Base-by-base conservation (phyloP, 352 stramenopile species). In the Proteromonas lacertae region DNA sequence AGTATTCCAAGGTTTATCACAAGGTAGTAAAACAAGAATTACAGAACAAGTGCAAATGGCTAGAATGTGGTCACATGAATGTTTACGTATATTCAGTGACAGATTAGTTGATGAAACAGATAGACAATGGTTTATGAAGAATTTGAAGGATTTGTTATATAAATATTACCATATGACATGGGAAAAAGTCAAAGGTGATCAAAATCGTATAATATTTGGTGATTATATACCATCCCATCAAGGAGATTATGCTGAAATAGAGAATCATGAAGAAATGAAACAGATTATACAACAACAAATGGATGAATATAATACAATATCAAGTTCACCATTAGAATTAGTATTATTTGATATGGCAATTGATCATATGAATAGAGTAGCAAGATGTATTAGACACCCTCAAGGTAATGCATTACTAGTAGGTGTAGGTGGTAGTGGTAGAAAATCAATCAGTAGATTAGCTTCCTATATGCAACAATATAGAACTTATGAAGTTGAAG, bases 281-380 rank as follows among this genome's bases (percentile, higher is more conserved):
- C n/a, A n/a, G n/a, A n/a, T n/a, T 36, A 26, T 25, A 26, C 13
- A 26, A 29, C 32, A 29, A 13, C 32, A 25, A 26, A 26, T 29
- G 32, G 26, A 40, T 39, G 25, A 29, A 38, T 54, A n/a, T 54
- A 54, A 33, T 46, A 47, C 16, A 50, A 54, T 39, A 55, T 54
- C 37, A 48, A 33, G 28, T 43, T 55, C 20, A 38, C n/a, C n/a
- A n/a, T 86, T 91, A 73, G 67, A 66, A 12, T 52, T 92, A 2
- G 76, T 92, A 4, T 57, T 92, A 12, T 92, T 92, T 45, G 69
- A 91, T 45, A 80, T 80, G 62, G 76, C 74, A n/a, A 53, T 91
- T 1, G 72, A 87, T 39, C 76, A 92, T 43, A 43, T 90, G 5
- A 79, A 63, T 3, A 61, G 74, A 0, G 74, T 91, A 25, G 47